phyloP scores from a whole-genome alignment of 805 yeast species.

The Candida odintsovae region DNA sequence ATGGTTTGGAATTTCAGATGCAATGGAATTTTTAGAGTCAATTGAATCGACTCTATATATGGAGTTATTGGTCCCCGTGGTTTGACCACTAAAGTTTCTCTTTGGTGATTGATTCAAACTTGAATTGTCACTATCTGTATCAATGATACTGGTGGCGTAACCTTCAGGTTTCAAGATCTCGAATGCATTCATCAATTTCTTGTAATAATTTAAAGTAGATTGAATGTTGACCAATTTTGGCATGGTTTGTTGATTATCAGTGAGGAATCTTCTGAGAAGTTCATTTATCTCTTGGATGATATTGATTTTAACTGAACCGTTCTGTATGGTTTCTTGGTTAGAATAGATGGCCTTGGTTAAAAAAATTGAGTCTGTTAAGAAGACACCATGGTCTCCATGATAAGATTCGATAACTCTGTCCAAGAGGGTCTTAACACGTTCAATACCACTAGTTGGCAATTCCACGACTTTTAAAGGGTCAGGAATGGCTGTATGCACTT shows the following conservation, averaged over 20 bases:
- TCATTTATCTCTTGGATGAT: constrained; percentile 19
- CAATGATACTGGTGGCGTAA: not conserved
- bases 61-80: not conserved
- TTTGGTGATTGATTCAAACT: not conserved
- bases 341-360: constrained; percentile 12
- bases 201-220: constrained; percentile 17
- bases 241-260: constrained; percentile 2
- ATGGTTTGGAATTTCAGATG: not conserved
- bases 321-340: constrained; percentile 9
- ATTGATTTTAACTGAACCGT: constrained; percentile 21
- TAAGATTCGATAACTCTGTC: constrained; percentile 13
- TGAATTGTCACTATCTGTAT: constrained; percentile 1
- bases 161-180: constrained; percentile 11
- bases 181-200: constrained; percentile 22
- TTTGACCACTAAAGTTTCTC: not conserved
- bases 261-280: constrained; percentile 9
- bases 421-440: constrained; percentile 8
- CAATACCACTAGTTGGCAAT: constrained; percentile 9
- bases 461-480: constrained; percentile 2
- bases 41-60: not conserved
- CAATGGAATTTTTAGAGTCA: not conserved
- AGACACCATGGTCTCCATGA: constrained; percentile 16
- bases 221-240: constrained; percentile 4
- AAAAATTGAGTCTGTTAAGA: constrained; percentile 11
- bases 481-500: not conserved